These are phyloP conservation scores for Pelargonium citronellum DNA, from an alignment of 441 rosid genomes.

Conservation along the genomic window DNA sequence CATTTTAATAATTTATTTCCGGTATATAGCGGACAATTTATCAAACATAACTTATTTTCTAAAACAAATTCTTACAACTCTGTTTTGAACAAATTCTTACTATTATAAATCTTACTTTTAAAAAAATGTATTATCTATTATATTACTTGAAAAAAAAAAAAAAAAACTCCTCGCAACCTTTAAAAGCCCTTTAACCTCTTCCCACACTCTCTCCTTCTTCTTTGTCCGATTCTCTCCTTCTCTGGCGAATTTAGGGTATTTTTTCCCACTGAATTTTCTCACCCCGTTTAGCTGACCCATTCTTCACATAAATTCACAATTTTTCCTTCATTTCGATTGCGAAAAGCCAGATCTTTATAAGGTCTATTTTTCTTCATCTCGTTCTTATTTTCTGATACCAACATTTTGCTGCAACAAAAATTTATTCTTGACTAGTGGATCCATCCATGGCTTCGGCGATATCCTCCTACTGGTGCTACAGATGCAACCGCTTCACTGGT, in stretches of 20 bases:
- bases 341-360: not conserved
- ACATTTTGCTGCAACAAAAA: not conserved
- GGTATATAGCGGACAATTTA: too few relatives aligned
- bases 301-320: not conserved
- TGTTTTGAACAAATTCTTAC: too few relatives aligned
- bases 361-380: not conserved
- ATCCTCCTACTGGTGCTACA: slow-evolving; percentile 50
- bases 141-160: too few relatives aligned
- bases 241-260: not conserved
- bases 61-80: too few relatives aligned
- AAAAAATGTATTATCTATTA: too few relatives aligned
- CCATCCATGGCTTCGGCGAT: slow-evolving; percentile 28
- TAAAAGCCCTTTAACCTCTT: not conserved
- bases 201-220: not conserved
- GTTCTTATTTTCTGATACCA: not conserved
- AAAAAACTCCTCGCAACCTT: not conserved
- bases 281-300: too few relatives aligned
- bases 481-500: slow-evolving; percentile 38
- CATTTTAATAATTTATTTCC: too few relatives aligned
- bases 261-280: too few relatives aligned
- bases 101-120: too few relatives aligned
- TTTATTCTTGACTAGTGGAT: not conserved
- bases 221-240: not conserved
- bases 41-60: too few relatives aligned
- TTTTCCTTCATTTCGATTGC: not conserved